Conservation (phyloP, 768 basidiomycete genomes). For the Mycena galericulata region DNA sequence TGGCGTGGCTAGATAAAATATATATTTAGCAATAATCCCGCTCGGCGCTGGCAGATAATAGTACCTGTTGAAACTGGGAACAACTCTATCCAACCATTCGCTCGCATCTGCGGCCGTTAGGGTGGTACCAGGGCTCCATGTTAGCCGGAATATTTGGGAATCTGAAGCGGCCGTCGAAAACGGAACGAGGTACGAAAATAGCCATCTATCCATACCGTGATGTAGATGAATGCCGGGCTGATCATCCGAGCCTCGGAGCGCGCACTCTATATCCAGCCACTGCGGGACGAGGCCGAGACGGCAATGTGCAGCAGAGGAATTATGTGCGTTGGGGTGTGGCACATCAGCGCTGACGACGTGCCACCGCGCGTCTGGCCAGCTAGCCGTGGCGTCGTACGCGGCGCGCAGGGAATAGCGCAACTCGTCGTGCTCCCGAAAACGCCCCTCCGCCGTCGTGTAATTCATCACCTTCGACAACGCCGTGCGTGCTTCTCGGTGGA, state of each 20-base stretch:
- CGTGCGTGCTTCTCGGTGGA: no score
- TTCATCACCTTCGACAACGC: no score
- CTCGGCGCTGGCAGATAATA: constrained; percentile 48
- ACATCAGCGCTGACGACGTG: constrained; percentile 51
- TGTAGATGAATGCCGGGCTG: no score
- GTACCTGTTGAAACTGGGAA: no score
- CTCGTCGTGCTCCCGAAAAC: constrained; percentile 51
- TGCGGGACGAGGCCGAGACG: constrained; percentile 54
- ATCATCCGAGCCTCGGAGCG: no score
- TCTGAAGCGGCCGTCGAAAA: constrained; percentile 16
- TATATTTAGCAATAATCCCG: not conserved
- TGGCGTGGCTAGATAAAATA: constrained; percentile 47
- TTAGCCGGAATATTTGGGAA: constrained; percentile 33
- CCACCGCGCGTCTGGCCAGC: no score
- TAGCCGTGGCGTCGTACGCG: no score
- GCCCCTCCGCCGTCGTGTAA: constrained; percentile 26
- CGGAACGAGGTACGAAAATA: constrained; percentile 36
- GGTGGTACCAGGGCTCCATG: constrained; percentile 19
- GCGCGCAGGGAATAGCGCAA: constrained; percentile 51
- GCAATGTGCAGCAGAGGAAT: constrained; percentile 13
- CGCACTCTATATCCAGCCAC: no score
- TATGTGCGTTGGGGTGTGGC: not conserved
- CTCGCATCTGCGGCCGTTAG: constrained; percentile 1
- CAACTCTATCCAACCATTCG: constrained; percentile 27
- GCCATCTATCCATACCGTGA: no score